Base-by-base conservation (phyloP, 116 monocot species). In the Dioscorea cayenensis region DNA sequence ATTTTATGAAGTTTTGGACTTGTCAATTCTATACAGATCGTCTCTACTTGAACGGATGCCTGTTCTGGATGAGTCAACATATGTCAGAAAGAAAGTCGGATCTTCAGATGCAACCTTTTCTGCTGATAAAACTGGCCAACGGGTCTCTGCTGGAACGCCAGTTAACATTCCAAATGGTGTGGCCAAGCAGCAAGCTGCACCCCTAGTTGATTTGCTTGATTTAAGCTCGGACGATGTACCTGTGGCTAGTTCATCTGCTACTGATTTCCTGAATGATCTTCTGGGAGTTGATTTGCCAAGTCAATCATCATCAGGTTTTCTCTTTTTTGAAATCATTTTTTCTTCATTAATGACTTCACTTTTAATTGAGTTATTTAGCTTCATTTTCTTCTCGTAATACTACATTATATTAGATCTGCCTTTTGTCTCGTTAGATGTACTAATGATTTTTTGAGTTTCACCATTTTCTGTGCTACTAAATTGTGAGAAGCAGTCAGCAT, bases 41-140 rank as follows among this genome's bases (percentile, higher is more conserved):
- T 88, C 97, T 66, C 81, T 97, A 75, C 84, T 97, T 67, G 97
- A 97, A 65, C 77, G 93, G 21, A 97, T 97, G 97, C 97, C 97
- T 51, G 88, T 90, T 70, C 72, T 97, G 69, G 97, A 97, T 77
- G 90, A 93, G 64, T 66, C 88, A 48, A 65, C 82, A 51, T 97
- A 97, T 74, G 71, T 81, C 51, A 74, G 51, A 61, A 97, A 88
- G 84, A 86, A 78, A 86, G 79, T 81, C 50, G 82, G 71, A 20
- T 75, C 87, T 66, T 72, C 85, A 16, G 65, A 76, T 13, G 78
- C 60, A 35, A 69, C 72, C 7, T 16, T 84, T 66, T 72, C 82
- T 50, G 64, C 69, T 36, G 72, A 78, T 63, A 94, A 80, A 80
- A 22, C 80, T 27, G 65, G 66, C 65, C 73, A 32, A 52, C 10